These are phyloP conservation scores for Gamarada debralockiae DNA, from an alignment of 495 filamentous ascomycete species.

Conservation along the genomic window DNA sequence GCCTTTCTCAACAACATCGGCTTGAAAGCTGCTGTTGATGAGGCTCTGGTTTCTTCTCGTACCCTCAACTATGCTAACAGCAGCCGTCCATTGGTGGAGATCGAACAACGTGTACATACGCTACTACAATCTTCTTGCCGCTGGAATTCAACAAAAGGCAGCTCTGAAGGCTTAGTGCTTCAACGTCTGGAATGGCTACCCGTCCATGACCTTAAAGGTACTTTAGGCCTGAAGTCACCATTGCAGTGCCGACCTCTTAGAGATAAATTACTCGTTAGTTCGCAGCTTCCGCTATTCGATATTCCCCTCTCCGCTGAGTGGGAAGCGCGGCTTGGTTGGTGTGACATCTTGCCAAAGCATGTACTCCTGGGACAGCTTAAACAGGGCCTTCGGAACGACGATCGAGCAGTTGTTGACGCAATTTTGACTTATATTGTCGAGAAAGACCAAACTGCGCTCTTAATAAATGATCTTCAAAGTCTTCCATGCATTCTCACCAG, in stretches of 20 bases:
- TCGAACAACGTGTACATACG: conserved; percentile 15
- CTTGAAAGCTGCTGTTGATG: conserved; percentile 21
- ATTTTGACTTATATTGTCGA: conserved; percentile 23
- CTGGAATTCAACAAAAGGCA: background rate
- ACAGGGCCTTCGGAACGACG: conserved; percentile 11
- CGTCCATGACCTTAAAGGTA: conserved; percentile 10
- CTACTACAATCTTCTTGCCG: conserved; percentile 16
- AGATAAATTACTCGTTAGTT: conserved; percentile 22
- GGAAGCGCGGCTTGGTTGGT: conserved; percentile 30
- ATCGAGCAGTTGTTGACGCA: conserved; percentile 21
- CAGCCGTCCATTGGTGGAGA: conserved; percentile 1
- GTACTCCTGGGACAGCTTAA: conserved; percentile 26
- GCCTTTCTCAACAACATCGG: conserved; percentile 21
- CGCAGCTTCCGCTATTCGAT: conserved; percentile 22
- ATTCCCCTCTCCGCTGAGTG: conserved; percentile 21
- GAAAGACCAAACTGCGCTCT: conserved; percentile 3
- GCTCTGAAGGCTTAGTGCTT: background rate
- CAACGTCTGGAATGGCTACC: conserved; percentile 29
- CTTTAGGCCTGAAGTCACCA: conserved; percentile 14
- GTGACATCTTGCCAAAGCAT: conserved; percentile 14
- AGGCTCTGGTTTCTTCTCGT: conserved; percentile 15
- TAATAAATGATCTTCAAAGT: conserved; percentile 9
- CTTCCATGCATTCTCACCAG: conserved; percentile 21
- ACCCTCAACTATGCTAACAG: conserved; percentile 6
- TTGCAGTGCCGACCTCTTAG: conserved; percentile 22